These are phyloP conservation scores for Psilocybe tampanensis DNA, from an alignment of 768 basidiomycete genomes.

Conservation along the genomic window DNA sequence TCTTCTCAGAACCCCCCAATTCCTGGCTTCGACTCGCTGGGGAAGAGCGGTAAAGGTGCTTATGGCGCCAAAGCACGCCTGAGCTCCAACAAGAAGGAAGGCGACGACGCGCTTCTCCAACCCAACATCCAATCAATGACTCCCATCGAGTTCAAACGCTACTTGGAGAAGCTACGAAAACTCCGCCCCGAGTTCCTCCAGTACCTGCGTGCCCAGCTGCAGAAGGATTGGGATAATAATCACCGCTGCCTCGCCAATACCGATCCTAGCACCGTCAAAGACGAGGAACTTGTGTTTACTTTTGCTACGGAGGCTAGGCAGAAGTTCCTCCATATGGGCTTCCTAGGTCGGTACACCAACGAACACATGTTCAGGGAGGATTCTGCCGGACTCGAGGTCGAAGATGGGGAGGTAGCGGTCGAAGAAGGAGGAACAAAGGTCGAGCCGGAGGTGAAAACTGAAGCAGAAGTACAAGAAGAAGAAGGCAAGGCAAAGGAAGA, in stretches of 20 bases:
- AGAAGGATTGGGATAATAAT: slow-evolving; percentile 10
- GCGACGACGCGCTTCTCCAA: slow-evolving; percentile 22
- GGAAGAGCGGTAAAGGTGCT: slow-evolving; percentile 20
- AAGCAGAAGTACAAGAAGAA: neutral
- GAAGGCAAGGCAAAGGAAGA: neutral
- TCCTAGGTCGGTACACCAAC: neutral
- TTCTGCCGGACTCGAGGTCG: neutral
- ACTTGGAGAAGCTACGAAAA: slow-evolving; percentile 59
- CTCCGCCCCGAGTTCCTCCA: slow-evolving; percentile 57
- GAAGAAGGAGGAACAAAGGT: no score
- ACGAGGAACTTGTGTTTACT: neutral
- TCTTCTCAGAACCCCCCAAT: neutral
- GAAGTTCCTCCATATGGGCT: neutral
- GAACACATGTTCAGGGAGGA: neutral
- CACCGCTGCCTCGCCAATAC: neutral
- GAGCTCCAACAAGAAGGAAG: neutral
- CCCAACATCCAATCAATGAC: slow-evolving; percentile 65
- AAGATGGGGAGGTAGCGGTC: no score
- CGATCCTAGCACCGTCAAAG: neutral
- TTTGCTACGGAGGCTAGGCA: neutral
- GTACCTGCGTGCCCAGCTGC: slow-evolving; percentile 35
- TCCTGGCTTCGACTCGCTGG: slow-evolving; percentile 3
- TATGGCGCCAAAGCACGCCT: slow-evolving; percentile 21
- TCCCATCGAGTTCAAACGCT: slow-evolving; percentile 54
- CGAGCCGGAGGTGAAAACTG: no score